Conservation (phyloP, 495 filamentous ascomycete genomes). For the Neurospora sp. region DNA sequence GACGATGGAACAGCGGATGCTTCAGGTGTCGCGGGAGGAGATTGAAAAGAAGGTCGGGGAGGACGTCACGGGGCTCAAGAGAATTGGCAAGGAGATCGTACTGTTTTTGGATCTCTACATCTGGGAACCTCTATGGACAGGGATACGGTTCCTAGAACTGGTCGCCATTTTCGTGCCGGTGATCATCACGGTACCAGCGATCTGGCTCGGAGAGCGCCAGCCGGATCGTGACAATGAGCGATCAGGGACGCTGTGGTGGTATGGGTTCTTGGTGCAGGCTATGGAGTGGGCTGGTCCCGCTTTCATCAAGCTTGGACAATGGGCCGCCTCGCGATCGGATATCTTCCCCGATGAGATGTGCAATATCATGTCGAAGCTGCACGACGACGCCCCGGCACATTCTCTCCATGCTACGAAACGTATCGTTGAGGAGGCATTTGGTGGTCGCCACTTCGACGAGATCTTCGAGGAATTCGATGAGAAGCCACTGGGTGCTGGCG, state of each 20-base stretch:
- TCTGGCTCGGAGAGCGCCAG: slow-evolving; percentile 63
- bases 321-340: slow-evolving; percentile 93
- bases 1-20: slow-evolving; percentile 76
- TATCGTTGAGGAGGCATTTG: slow-evolving; percentile 72
- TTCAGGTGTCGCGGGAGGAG: slow-evolving; percentile 68
- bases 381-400: slow-evolving; percentile 90
- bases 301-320: slow-evolving; percentile 99
- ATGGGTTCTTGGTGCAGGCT: slow-evolving; percentile 69
- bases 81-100: slow-evolving; percentile 43
- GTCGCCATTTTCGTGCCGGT: slow-evolving; percentile 87
- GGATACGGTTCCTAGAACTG: slow-evolving; percentile 74
- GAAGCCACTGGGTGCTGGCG: slow-evolving; percentile 83
- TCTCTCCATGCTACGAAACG: slow-evolving; percentile 69
- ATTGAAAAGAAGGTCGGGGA: slow-evolving; percentile 55
- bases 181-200: slow-evolving; percentile 62
- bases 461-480: slow-evolving; percentile 98
- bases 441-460: slow-evolving; percentile 66
- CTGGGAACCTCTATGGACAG: slow-evolving; percentile 82
- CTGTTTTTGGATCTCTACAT: slow-evolving; percentile 62
- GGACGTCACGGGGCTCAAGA: slow-evolving; percentile 45
- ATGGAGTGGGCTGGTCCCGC: slow-evolving; percentile 96
- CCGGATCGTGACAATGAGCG: slow-evolving; percentile 57
- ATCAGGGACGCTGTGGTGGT: slow-evolving; percentile 88
- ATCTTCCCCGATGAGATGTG: slow-evolving; percentile 97
- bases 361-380: slow-evolving; percentile 84